phyloP scores from a whole-genome alignment of 1,284 basidiomycete genomes.

The Peniophora sp. region DNA sequence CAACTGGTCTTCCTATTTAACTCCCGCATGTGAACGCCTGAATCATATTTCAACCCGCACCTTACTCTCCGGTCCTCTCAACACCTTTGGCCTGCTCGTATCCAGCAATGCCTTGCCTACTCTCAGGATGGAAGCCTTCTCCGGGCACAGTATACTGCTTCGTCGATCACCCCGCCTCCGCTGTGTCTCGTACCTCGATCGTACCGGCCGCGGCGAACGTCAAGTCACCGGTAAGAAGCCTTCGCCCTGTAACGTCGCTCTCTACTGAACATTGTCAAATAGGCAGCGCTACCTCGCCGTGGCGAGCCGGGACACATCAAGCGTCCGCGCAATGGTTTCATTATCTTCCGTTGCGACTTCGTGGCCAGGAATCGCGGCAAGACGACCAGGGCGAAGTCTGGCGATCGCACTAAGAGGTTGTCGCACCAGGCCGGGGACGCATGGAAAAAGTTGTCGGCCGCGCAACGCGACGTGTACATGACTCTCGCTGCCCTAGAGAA shows the following conservation, averaged over 20 bases:
- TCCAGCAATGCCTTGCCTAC: neutral
- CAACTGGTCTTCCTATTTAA: neutral
- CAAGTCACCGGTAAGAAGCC: neutral
- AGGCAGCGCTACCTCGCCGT: slow-evolving; percentile 20
- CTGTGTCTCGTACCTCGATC: neutral
- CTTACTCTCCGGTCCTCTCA: neutral
- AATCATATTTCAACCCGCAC: neutral
- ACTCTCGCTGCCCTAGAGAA: slow-evolving; percentile 42
- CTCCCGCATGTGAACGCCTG: neutral
- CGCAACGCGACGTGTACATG: slow-evolving; percentile 42
- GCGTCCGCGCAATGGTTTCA: slow-evolving; percentile 83
- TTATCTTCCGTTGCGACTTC: slow-evolving; percentile 80
- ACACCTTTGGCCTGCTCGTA: neutral
- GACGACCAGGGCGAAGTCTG: slow-evolving; percentile 11
- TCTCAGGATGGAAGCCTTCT: slow-evolving; percentile 11
- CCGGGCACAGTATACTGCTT: slow-evolving; percentile 5
- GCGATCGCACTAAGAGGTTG: slow-evolving; percentile 33
- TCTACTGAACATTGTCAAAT: slow-evolving; percentile 16
- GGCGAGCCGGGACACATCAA: slow-evolving; percentile 61
- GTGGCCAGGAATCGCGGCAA: slow-evolving; percentile 28
- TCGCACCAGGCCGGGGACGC: slow-evolving; percentile 57
- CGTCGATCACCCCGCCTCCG: neutral
- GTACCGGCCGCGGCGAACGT: neutral
- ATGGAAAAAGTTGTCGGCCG: slow-evolving; percentile 41
- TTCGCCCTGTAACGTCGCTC: too few species aligned